These are phyloP conservation scores for Chaetomium globosum DNA, from an alignment of 2,329 filamentous ascomycete genomes.

Conservation along the genomic window DNA sequence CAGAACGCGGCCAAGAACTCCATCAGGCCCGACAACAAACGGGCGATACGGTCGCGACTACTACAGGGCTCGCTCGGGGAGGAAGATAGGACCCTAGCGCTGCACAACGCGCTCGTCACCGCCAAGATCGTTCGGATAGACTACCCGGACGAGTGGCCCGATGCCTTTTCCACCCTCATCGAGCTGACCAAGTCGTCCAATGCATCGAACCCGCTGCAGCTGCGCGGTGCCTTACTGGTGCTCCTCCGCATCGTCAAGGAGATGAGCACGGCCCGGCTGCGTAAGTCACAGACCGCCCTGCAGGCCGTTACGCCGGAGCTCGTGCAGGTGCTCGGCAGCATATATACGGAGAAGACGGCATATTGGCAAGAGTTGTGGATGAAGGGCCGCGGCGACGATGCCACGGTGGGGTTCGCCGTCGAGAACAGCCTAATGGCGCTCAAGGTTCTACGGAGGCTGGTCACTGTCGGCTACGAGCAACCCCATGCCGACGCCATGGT, in stretches of 20 bases:
- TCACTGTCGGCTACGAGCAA: conserved; percentile 80
- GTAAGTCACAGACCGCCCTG: conserved; percentile 73
- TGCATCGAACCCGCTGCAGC: conserved; percentile 63
- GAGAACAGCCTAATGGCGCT: conserved; percentile 77
- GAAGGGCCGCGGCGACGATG: conserved; percentile 60
- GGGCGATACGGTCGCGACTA: conserved; percentile 71
- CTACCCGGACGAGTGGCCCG: conserved; percentile 82
- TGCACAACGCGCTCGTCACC: conserved; percentile 85
- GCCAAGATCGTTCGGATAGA: conserved; percentile 89
- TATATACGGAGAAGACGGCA: conserved; percentile 75
- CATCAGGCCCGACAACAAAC: conserved; percentile 74
- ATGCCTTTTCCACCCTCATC: conserved; percentile 63
- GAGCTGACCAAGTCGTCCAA: conserved; percentile 63
- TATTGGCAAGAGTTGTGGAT: conserved; percentile 67
- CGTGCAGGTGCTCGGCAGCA: conserved; percentile 73
- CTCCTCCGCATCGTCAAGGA: conserved; percentile 89
- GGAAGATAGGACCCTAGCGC: conserved; percentile 70
- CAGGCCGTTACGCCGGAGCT: conserved; percentile 81
- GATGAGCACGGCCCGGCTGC: conserved; percentile 75
- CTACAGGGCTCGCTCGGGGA: conserved; percentile 79
- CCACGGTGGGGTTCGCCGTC: conserved; percentile 64
- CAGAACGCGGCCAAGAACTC: conserved; percentile 64
- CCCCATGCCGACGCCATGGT: conserved; percentile 79
- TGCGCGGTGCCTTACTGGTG: conserved; percentile 73
- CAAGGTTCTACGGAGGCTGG: conserved; percentile 76